Conservation (phyloP, 208 protist genomes). For the Porcisia hertigi region DNA sequence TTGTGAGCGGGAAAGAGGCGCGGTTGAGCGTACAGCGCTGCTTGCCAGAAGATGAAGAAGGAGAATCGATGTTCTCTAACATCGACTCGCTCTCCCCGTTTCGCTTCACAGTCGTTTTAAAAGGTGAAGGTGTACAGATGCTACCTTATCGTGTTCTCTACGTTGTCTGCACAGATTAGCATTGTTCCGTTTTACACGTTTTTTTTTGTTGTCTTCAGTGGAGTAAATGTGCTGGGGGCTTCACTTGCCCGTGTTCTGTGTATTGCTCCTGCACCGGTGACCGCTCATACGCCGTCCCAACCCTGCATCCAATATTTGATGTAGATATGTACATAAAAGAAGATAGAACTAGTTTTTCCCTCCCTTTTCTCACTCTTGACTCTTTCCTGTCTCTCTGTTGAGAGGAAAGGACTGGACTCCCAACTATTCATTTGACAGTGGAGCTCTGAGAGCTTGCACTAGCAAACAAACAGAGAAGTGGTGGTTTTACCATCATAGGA, state of each 20-base stretch:
- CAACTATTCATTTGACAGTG: background rate
- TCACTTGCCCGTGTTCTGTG: background rate
- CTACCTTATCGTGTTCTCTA: conserved; percentile 12
- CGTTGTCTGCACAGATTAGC: conserved; percentile 26
- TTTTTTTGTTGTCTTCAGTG: background rate
- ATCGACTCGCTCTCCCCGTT: conserved; percentile 21
- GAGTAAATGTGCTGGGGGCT: background rate
- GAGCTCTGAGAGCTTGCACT: background rate
- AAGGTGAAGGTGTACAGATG: conserved; percentile 15
- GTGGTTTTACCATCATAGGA: background rate
- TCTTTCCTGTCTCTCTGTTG: background rate
- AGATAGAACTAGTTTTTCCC: conserved; percentile 9
- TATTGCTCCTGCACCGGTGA: background rate
- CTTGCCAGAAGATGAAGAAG: background rate
- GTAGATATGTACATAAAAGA: background rate
- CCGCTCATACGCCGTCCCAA: background rate
- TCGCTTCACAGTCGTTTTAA: conserved; percentile 27
- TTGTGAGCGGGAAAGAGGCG: conserved; percentile 16
- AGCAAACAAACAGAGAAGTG: background rate
- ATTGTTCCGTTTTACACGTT: background rate
- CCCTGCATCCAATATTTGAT: background rate
- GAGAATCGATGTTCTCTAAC: background rate
- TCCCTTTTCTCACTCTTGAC: conserved; percentile 7
- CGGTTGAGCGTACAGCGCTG: conserved; percentile 16
- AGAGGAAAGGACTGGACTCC: background rate